phyloP scores from a whole-genome alignment of 1,284 basidiomycete species.

The Fomitopsis palustris region DNA sequence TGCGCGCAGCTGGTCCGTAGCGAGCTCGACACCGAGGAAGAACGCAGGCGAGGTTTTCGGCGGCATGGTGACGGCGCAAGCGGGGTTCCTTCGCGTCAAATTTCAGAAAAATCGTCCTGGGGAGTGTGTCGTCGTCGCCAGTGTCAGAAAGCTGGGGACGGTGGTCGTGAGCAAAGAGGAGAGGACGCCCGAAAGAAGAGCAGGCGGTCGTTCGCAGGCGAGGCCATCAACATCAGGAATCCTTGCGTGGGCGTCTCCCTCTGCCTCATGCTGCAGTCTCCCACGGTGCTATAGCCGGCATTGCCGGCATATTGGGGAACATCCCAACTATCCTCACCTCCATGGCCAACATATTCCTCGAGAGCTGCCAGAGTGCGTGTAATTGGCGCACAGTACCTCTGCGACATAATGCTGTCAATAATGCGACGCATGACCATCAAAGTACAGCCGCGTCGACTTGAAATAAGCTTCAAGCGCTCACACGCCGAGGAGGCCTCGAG shows the following conservation, averaged over 20 bases:
- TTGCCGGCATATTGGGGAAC: neutral
- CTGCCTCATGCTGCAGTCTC: slow-evolving; percentile 9
- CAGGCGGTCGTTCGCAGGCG: slow-evolving; percentile 15
- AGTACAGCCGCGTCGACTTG: too few species aligned
- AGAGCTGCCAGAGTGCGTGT: too few species aligned
- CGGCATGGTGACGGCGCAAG: slow-evolving; percentile 26
- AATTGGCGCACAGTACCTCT: too few species aligned
- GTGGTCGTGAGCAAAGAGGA: slow-evolving; percentile 21
- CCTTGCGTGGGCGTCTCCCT: neutral
- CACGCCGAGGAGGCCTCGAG: too few species aligned
- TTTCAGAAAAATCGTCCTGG: slow-evolving; percentile 8
- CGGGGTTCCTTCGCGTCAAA: slow-evolving; percentile 2
- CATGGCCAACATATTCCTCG: too few species aligned
- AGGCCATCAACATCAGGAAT: slow-evolving; percentile 15
- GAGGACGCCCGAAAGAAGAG: slow-evolving; percentile 14
- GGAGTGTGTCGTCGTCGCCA: slow-evolving; percentile 15
- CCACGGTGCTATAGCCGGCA: slow-evolving; percentile 1
- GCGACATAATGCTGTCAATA: too few species aligned
- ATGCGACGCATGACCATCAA: too few species aligned
- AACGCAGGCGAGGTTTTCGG: slow-evolving; percentile 54
- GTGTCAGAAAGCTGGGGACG: slow-evolving; percentile 8
- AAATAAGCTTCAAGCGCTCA: too few species aligned
- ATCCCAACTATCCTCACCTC: neutral
- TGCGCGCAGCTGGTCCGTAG: slow-evolving; percentile 75
- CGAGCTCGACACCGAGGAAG: slow-evolving; percentile 76